A percentile compares a stretch with the other conserved stretches of the same genome.
Evolutionary conservation across 306 rosid genomes (phyloP).

Genomic region (Cicer cuneatum): DNA sequence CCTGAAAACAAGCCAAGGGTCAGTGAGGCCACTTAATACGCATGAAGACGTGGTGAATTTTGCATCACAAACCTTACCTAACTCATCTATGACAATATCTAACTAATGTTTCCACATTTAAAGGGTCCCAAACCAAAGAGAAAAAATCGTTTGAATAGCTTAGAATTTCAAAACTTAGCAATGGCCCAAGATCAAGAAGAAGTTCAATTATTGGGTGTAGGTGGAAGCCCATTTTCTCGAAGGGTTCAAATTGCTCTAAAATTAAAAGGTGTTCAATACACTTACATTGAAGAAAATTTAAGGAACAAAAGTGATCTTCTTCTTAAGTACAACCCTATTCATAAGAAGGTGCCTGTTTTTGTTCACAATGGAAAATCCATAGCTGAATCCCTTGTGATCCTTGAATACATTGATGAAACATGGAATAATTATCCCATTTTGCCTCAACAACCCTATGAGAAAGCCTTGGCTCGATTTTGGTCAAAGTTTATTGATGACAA

Average conservation of each 20-base stretch:
- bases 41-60: slow-evolving; percentile 34
- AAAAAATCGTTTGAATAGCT: background rate
- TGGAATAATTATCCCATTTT: slow-evolving; percentile 49
- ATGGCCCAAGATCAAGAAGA: slow-evolving; percentile 41
- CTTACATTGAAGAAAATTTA: slow-evolving; percentile 51
- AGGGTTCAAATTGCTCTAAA: slow-evolving; percentile 51
- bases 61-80: slow-evolving; percentile 32
- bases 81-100: background rate
- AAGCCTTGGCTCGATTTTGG: slow-evolving; percentile 48
- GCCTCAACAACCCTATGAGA: slow-evolving; percentile 37
- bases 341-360: slow-evolving; percentile 64
- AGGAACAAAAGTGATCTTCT: slow-evolving; percentile 57
- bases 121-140: background rate
- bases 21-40: background rate
- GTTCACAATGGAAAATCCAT: slow-evolving; percentile 57
- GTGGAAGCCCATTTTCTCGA: slow-evolving; percentile 42
- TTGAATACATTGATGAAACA: slow-evolving; percentile 63
- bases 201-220: slow-evolving; percentile 38
- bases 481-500: slow-evolving; percentile 44
- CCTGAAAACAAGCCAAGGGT: too few species aligned
- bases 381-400: slow-evolving; percentile 59
- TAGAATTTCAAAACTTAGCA: slow-evolving; percentile 2
- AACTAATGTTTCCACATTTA: background rate
- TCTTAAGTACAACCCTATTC: slow-evolving; percentile 61
- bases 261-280: slow-evolving; percentile 56